phyloP scores from a whole-genome alignment of 2,329 filamentous ascomycete genomes.

The Aspergillus transmontanensis region DNA sequence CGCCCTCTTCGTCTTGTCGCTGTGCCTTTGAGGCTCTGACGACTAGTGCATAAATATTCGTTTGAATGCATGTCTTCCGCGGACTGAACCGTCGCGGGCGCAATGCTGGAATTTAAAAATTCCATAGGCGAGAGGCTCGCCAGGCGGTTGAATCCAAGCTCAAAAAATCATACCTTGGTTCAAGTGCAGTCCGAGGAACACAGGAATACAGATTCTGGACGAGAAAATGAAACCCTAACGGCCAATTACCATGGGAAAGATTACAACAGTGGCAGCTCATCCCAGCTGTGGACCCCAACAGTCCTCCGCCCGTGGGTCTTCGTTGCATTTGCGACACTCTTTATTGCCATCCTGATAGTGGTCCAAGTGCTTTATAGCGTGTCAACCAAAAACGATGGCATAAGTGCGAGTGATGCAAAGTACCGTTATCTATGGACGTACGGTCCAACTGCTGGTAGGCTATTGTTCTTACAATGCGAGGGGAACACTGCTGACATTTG shows the following conservation, averaged over 20 bases:
- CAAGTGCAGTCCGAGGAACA: not conserved
- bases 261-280: not conserved
- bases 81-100: not conserved
- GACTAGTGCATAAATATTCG: not conserved
- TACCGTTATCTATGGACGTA: conserved; percentile 11
- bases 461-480: not conserved
- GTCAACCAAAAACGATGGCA: conserved; percentile 1
- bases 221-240: not conserved
- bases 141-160: not conserved
- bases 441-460: conserved; percentile 7
- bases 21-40: not conserved
- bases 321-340: conserved; percentile 14
- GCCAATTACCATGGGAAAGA: not conserved
- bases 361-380: conserved; percentile 1
- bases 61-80: not conserved
- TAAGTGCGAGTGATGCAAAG: not conserved
- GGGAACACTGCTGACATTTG: not conserved
- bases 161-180: not conserved
- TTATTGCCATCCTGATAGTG: not conserved
- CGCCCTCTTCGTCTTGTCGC: not conserved
- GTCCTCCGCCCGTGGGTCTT: not conserved
- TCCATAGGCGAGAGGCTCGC: not conserved
- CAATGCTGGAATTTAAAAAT: not conserved
- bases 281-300: not conserved
- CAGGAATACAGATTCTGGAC: not conserved